phyloP scores from a whole-genome alignment of 768 basidiomycete species.

The Macrolepiota dolichaula region DNA sequence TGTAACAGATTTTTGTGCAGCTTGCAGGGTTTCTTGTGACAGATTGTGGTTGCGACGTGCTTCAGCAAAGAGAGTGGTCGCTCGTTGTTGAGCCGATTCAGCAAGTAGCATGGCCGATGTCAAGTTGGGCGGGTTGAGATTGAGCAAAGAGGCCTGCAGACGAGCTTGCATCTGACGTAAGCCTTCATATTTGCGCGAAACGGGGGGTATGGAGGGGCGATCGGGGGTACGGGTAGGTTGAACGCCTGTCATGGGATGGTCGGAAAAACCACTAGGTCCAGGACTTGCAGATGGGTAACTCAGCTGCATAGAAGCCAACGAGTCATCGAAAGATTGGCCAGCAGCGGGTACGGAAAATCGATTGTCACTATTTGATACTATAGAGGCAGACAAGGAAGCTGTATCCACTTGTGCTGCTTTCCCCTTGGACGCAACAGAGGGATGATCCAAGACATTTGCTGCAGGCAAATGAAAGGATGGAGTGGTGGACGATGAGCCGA shows the following conservation, averaged over 20 bases:
- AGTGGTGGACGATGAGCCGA: not conserved
- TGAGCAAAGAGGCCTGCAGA: not conserved
- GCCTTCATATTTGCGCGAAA: not conserved
- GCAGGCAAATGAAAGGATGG: not conserved
- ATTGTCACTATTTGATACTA: not conserved
- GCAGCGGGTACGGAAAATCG: not conserved
- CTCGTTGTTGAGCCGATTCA: not conserved
- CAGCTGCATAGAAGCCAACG: not conserved
- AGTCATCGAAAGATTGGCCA: not conserved
- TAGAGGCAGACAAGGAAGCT: not conserved
- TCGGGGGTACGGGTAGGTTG: not conserved
- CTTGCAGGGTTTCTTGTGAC: not conserved
- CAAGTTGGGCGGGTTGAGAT: not conserved
- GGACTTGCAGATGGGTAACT: not conserved
- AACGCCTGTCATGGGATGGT: not conserved
- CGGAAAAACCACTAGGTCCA: not conserved
- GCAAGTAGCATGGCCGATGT: conserved; percentile 5
- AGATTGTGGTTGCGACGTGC: not conserved
- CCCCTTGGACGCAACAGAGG: not conserved
- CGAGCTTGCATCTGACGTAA: conserved; percentile 7
- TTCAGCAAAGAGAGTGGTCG: not conserved
- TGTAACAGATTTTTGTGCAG: not conserved
- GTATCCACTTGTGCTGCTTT: not conserved
- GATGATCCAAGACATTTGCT: not conserved
- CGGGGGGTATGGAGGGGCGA: not conserved